A percentile compares a stretch with the other conserved stretches of the same genome.
phyloP scores from a whole-genome alignment of 2,329 filamentous ascomycete genomes.

The Hymenoscyphus repandus region DNA sequence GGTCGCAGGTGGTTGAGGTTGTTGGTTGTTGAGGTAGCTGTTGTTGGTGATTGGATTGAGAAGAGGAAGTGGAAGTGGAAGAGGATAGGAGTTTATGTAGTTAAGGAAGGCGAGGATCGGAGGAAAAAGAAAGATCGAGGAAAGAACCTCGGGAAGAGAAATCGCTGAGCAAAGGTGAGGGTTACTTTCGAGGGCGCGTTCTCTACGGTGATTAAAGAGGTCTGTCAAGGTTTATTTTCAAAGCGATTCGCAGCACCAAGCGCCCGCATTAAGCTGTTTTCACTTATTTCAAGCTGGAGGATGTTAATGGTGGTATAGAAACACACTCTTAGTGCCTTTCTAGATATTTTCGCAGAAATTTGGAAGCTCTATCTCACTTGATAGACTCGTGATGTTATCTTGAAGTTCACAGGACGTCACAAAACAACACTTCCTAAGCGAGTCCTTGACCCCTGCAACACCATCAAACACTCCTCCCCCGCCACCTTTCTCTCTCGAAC shows the following conservation, averaged over 20 bases:
- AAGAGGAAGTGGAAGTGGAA: neutral
- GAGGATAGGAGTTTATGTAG: neutral
- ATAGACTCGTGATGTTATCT: neutral
- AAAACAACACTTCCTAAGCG: slow-evolving; percentile 3
- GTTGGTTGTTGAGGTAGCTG: neutral
- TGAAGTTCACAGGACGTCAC: slow-evolving; percentile 10
- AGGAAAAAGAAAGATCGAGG: too few species aligned
- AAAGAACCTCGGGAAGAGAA: too few species aligned
- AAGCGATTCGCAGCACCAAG: too few species aligned
- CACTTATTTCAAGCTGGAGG: too few species aligned
- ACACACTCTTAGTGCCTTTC: too few species aligned
- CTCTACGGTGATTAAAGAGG: too few species aligned
- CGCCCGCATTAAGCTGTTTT: too few species aligned
- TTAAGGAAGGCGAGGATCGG: neutral
- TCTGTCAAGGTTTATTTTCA: too few species aligned
- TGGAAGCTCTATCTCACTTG: neutral
- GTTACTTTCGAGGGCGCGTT: too few species aligned
- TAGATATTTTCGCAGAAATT: too few species aligned
- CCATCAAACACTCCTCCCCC: neutral
- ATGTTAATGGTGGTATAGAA: too few species aligned
- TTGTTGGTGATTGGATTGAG: neutral
- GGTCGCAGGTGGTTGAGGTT: neutral
- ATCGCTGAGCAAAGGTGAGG: too few species aligned
- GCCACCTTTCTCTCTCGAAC: neutral
- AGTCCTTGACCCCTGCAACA: neutral